phyloP scores from a whole-genome alignment of 805 yeast genomes.

The Cyberlindnera americana region DNA sequence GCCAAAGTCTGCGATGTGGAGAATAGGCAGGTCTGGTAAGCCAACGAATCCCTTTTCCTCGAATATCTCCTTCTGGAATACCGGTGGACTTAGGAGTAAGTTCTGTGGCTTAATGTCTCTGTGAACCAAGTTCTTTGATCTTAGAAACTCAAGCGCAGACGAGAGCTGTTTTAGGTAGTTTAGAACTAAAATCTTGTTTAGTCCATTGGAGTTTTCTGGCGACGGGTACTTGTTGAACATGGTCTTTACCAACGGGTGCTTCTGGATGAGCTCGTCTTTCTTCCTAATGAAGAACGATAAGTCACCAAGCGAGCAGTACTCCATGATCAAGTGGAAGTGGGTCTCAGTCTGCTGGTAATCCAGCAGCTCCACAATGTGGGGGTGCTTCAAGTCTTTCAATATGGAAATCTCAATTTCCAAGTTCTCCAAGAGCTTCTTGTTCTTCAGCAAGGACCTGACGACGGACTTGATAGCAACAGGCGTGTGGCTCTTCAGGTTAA shows the following conservation, averaged over 20 bases:
- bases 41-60: constrained; percentile 61
- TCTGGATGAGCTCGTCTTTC: constrained; percentile 63
- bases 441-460: constrained; percentile 72
- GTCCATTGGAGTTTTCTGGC: constrained; percentile 71
- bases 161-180: constrained; percentile 87
- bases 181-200: constrained; percentile 71
- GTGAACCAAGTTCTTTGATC: constrained; percentile 84
- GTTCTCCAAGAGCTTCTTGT: constrained; percentile 84
- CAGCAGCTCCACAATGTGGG: constrained; percentile 83
- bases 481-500: constrained; percentile 44
- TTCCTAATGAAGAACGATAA: constrained; percentile 80
- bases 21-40: constrained; percentile 80
- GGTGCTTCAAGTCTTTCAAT: constrained; percentile 82
- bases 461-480: constrained; percentile 91
- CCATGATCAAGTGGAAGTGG: constrained; percentile 91
- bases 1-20: constrained; percentile 96
- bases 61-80: constrained; percentile 56
- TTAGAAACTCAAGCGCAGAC: constrained; percentile 75
- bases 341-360: constrained; percentile 77
- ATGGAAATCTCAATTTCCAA: constrained; percentile 90
- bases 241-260: constrained; percentile 75
- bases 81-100: constrained; percentile 76
- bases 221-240: constrained; percentile 81
- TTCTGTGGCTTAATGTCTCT: constrained; percentile 96
- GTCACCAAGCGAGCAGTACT: constrained; percentile 94